phyloP scores from a whole-genome alignment of 169 alveolate species.

The Cryptosporidium sp. region DNA sequence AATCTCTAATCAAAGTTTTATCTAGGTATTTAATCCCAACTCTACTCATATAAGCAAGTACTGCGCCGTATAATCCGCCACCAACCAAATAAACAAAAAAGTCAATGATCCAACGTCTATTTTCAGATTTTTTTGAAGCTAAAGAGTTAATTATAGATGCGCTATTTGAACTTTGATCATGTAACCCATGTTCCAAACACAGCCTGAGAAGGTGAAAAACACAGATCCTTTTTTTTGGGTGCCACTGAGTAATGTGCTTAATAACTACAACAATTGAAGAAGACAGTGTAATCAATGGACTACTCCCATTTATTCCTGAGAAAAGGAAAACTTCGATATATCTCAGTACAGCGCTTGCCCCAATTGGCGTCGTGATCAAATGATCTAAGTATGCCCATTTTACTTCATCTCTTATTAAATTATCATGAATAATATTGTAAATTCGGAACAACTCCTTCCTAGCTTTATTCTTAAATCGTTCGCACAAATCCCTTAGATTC shows the following conservation, averaged over 20 bases:
- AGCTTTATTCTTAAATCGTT: constrained; percentile 48
- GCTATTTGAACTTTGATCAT: neutral
- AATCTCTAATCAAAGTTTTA: constrained; percentile 79
- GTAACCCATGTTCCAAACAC: constrained; percentile 52
- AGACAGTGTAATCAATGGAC: constrained; percentile 40
- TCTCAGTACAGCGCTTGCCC: constrained; percentile 68
- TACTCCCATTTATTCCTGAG: neutral
- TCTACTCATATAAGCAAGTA: constrained; percentile 65
- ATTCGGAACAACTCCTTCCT: constrained; percentile 66
- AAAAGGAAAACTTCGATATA: constrained; percentile 43
- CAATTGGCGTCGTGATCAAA: constrained; percentile 63
- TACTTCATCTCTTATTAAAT: constrained; percentile 40
- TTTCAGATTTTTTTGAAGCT: constrained; percentile 60
- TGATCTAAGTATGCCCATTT: constrained; percentile 72
- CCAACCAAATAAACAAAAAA: constrained; percentile 70
- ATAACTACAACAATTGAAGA: constrained; percentile 32
- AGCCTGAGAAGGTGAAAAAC: constrained; percentile 56
- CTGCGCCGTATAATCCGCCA: constrained; percentile 61
- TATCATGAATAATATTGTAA: constrained; percentile 59
- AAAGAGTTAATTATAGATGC: neutral
- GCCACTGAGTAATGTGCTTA: constrained; percentile 68
- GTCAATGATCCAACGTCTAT: constrained; percentile 68
- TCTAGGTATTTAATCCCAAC: constrained; percentile 73
- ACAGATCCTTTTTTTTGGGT: constrained; percentile 62
- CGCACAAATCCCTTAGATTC: constrained; percentile 50